Evolutionary conservation across 768 basidiomycete species (phyloP).

Genomic region (Inosperma sp.): DNA sequence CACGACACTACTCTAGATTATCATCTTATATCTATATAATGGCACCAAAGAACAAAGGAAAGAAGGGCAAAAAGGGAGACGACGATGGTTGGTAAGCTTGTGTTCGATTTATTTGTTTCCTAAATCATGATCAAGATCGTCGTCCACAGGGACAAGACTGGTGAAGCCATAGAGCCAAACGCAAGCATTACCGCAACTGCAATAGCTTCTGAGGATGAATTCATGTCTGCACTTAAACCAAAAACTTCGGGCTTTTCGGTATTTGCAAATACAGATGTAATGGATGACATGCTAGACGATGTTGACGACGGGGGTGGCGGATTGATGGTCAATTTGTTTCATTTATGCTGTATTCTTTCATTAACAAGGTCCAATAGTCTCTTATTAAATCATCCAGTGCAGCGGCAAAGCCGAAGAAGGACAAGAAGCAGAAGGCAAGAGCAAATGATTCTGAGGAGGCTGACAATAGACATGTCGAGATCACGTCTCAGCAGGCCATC

Average conservation of each 20-base stretch:
- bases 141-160: constrained; percentile 55
- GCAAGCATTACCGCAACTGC: constrained; percentile 26
- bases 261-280: constrained; percentile 45
- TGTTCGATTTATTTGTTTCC: not conserved
- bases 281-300: constrained; percentile 38
- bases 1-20: constrained; percentile 1
- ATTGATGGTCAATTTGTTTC: constrained; percentile 54
- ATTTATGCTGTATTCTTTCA: not conserved
- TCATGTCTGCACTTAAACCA: constrained; percentile 24
- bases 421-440: constrained; percentile 56
- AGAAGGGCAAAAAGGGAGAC: constrained; percentile 78
- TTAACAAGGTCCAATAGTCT: constrained; percentile 40
- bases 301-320: constrained; percentile 70
- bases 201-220: constrained; percentile 42
- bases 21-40: constrained; percentile 26
- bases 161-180: constrained; percentile 49
- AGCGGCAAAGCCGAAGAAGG: constrained; percentile 30
- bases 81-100: constrained; percentile 76
- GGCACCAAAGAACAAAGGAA: constrained; percentile 70
- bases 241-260: constrained; percentile 42
- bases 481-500: constrained; percentile 38
- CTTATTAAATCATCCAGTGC: constrained; percentile 49
- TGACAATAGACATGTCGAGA: constrained; percentile 27
- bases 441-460: constrained; percentile 30
- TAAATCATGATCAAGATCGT: constrained; percentile 15